These are phyloP conservation scores for Fomitopsis betulina DNA, from an alignment of 1,284 basidiomycete genomes.

Conservation along the genomic window DNA sequence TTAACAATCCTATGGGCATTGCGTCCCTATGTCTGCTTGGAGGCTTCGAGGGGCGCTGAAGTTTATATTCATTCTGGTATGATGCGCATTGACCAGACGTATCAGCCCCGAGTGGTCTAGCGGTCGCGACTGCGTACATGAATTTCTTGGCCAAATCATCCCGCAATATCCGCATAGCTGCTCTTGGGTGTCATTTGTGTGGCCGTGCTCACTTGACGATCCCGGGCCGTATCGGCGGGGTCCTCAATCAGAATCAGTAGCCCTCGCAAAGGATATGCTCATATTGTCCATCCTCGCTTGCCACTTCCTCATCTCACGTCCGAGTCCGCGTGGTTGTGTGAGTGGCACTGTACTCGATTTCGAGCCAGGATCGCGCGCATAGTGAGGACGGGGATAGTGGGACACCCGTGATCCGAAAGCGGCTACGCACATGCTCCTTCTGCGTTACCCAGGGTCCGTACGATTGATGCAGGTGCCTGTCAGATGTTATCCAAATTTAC, in stretches of 20 bases:
- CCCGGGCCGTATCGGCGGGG: too few species aligned
- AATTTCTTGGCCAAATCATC: neutral
- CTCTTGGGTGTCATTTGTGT: neutral
- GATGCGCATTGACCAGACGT: neutral
- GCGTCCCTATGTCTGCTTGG: neutral
- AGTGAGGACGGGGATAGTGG: neutral
- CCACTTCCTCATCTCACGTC: too few species aligned
- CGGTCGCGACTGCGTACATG: neutral
- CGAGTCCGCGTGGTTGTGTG: too few species aligned
- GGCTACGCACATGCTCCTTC: neutral
- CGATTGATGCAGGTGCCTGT: neutral
- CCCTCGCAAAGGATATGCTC: too few species aligned
- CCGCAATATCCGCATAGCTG: neutral
- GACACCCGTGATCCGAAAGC: neutral
- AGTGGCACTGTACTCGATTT: neutral
- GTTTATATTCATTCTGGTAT: neutral
- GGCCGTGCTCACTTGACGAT: neutral
- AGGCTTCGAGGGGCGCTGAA: neutral
- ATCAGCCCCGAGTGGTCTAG: neutral
- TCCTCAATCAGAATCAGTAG: too few species aligned
- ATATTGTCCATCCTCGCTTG: too few species aligned
- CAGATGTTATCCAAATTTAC: neutral
- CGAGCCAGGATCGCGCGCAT: too few species aligned
- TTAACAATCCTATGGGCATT: neutral
- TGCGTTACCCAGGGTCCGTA: neutral